Evolutionary conservation across 441 rosid genomes (phyloP), one percentile per base, ranked within the genome.

Genomic region (Breynia disticha): DNA sequence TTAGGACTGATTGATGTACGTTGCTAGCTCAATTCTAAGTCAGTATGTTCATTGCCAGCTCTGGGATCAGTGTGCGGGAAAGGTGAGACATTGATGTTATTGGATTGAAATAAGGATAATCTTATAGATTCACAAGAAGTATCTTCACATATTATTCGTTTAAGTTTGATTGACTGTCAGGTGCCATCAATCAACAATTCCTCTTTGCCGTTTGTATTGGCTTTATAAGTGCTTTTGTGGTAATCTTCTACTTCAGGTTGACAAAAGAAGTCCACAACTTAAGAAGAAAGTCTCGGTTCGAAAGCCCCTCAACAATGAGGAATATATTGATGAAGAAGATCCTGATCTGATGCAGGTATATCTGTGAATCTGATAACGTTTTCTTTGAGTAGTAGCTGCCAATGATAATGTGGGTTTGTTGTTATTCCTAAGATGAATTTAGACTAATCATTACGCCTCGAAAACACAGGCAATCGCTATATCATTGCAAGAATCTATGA

Each of bases 381-480:
- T 55, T 8, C 17, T 24, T 43, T 28, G 35, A 28, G 35, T 1
- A 5, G 10, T 3, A 6, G 44, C 44, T 9, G 9, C 13, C 13
- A 1, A 41, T 41, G 13, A 28, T 4, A 28, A 9, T 28, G 5
- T 28, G 35, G 35, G 35, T 28, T 28, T 3, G 5, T 1, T 28
- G 35, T 41, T 41, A 9, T 15, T 1, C 10, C 44, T 9, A 9
- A 41, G n/a, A 41, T 41, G 44, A 41, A 41, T 41, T 11, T 21
- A 20, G 42, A 35, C 16, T 60, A 21, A 54, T 21, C 14, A 11
- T 41, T 56, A 18, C 11, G 53, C 11, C 45, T 57, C 11, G 16
- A 55, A 17, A 66, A 28, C 5, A 46, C 80, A 84, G 91, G 95
- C 96, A 48, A 77, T 85, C 60, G 78, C 90, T 22, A 84, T 87